Conservation (phyloP, 2,329 filamentous ascomycete genomes). For the Blumeriella jaapii region DNA sequence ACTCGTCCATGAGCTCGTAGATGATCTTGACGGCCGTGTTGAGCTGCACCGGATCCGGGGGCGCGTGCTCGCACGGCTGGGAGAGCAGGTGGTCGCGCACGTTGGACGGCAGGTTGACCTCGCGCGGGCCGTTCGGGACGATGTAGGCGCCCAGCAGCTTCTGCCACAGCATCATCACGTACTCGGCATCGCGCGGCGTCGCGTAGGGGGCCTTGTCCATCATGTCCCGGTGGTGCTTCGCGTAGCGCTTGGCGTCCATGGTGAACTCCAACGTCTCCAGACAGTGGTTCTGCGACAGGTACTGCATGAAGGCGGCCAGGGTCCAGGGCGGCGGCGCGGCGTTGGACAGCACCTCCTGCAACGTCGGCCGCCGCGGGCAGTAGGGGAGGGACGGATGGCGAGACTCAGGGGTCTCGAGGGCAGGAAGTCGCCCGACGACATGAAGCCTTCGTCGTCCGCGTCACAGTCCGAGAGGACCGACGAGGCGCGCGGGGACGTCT, state of each 20-base stretch:
- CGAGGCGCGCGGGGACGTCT: conserved; percentile 25
- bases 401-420: conserved; percentile 37
- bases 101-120: conserved; percentile 80
- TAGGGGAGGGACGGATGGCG: conserved; percentile 34
- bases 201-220: conserved; percentile 31
- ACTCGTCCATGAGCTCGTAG: conserved; percentile 96
- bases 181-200: no score
- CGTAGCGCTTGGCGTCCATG: conserved; percentile 82
- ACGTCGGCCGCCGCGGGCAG: conserved; percentile 53
- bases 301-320: conserved; percentile 86
- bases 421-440: conserved; percentile 34
- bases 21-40: conserved; percentile 79
- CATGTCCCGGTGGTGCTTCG: conserved; percentile 34
- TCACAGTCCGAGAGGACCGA: conserved; percentile 30
- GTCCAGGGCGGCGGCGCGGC: conserved; percentile 81
- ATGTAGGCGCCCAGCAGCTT: conserved; percentile 87
- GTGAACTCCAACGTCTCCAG: conserved; percentile 95
- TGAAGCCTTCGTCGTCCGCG: conserved; percentile 38
- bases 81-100: conserved; percentile 72
- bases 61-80: conserved; percentile 46
- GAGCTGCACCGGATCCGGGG: conserved; percentile 63
- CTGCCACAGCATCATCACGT: conserved; percentile 73
- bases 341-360: conserved; percentile 82
- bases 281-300: conserved; percentile 93
- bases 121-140: conserved; percentile 67